phyloP scores from a whole-genome alignment of 805 yeast species.

The Sugiyamaella floridensis region DNA sequence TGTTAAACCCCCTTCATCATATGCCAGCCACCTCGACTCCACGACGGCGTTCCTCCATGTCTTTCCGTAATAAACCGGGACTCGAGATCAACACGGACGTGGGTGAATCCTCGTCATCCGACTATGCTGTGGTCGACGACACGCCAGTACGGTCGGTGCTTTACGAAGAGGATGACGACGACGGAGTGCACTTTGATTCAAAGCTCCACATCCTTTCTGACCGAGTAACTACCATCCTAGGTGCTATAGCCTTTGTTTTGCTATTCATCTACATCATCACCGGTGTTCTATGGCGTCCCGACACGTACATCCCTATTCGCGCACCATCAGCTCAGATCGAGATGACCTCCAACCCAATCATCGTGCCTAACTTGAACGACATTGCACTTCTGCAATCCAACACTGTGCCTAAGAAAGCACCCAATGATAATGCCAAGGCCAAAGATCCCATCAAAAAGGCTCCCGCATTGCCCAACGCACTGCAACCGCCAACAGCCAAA shows the following conservation, averaged over 20 bases:
- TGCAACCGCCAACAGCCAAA: neutral
- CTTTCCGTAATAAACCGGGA: neutral
- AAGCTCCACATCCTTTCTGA: neutral
- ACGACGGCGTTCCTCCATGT: neutral
- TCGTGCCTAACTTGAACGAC: slow-evolving; percentile 19
- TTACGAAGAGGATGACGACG: neutral
- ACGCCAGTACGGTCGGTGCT: neutral
- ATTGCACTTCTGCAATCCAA: slow-evolving; percentile 15
- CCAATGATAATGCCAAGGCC: slow-evolving; percentile 25
- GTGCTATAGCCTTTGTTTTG: slow-evolving; percentile 1
- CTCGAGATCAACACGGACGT: neutral
- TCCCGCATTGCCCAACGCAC: slow-evolving; percentile 1
- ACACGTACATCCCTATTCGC: slow-evolving; percentile 9
- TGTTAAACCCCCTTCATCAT: neutral
- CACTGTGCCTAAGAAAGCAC: slow-evolving; percentile 28
- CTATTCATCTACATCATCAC: slow-evolving; percentile 15
- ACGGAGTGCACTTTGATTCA: neutral
- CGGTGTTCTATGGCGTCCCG: slow-evolving; percentile 13
- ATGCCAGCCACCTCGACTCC: neutral
- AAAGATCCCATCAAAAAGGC: slow-evolving; percentile 3
- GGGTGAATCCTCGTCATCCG: neutral
- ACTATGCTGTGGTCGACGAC: neutral
- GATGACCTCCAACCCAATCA: slow-evolving; percentile 16
- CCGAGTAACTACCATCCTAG: slow-evolving; percentile 3
- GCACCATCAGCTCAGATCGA: slow-evolving; percentile 8